A percentile compares a stretch with the other conserved stretches of the same genome.
phyloP scores from a whole-genome alignment of 352 stramenopile species.

The Globisporangium uncinulatum region DNA sequence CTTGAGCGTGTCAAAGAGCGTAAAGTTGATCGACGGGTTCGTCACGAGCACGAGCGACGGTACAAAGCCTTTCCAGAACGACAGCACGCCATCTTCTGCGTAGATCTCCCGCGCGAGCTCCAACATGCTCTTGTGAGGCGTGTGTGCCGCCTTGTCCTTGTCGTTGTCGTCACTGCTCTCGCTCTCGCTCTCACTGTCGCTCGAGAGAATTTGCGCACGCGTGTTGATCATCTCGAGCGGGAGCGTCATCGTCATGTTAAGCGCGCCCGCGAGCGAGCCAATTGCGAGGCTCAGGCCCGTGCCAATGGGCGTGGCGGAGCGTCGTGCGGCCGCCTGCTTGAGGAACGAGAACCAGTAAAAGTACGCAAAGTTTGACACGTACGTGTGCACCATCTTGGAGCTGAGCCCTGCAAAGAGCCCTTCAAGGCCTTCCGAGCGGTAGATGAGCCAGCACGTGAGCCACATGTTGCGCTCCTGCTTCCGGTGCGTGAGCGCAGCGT shows the following conservation, averaged over 20 bases:
- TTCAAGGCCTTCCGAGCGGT: constrained; percentile 50
- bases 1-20: constrained; percentile 85
- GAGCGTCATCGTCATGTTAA: constrained; percentile 87
- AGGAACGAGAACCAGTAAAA: constrained; percentile 87
- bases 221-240: constrained; percentile 87
- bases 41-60: constrained; percentile 84
- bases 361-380: constrained; percentile 77
- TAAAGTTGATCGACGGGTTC: constrained; percentile 90
- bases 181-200: constrained; percentile 36
- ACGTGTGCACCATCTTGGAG: constrained; percentile 74
- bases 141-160: background rate
- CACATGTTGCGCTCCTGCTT: constrained; percentile 47
- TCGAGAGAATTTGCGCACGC: constrained; percentile 63
- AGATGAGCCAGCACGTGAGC: constrained; percentile 58
- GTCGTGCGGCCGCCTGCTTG: constrained; percentile 55
- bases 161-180: constrained; percentile 25
- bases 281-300: constrained; percentile 71
- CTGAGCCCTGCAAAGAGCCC: constrained; percentile 64
- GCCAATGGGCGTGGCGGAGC: constrained; percentile 34
- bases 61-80: constrained; percentile 87
- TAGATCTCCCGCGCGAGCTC: constrained; percentile 57
- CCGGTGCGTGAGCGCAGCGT: constrained; percentile 20
- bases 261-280: constrained; percentile 67
- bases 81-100: constrained; percentile 54
- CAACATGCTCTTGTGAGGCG: constrained; percentile 33